These are phyloP conservation scores for Phytophthora litchii DNA, from an alignment of 352 stramenopile genomes.

Conservation along the genomic window DNA sequence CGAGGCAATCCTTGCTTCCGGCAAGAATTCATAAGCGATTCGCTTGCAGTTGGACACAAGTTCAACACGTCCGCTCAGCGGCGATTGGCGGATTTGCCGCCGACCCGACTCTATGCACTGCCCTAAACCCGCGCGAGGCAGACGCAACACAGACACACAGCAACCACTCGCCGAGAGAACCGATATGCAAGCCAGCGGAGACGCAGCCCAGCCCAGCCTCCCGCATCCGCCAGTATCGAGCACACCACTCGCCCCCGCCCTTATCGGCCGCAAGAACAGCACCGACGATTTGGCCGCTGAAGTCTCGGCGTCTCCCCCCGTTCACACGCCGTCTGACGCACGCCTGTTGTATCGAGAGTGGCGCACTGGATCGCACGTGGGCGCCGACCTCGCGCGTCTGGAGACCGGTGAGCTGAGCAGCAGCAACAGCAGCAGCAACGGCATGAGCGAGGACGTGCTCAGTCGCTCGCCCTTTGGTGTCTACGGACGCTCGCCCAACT, in stretches of 20 bases:
- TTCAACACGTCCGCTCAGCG: conserved; percentile 26
- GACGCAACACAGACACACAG: conserved; percentile 13
- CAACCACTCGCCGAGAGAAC: conserved; percentile 18
- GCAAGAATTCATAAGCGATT: too few species aligned
- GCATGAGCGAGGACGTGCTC: conserved; percentile 68
- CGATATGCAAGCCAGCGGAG: conserved; percentile 33
- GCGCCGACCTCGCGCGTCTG: conserved; percentile 38
- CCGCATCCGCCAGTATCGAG: conserved; percentile 17
- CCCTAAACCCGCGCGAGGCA: conserved; percentile 11
- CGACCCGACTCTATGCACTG: conserved; percentile 16
- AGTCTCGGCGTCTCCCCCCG: conserved; percentile 45
- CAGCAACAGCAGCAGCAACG: conserved; percentile 15
- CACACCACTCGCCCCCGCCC: conserved; percentile 5
- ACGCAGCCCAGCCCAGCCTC: conserved; percentile 12
- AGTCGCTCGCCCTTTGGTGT: conserved; percentile 72
- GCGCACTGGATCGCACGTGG: conserved; percentile 65
- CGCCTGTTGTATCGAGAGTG: conserved; percentile 82
- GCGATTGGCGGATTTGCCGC: conserved; percentile 4
- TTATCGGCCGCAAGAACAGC: conserved; percentile 57
- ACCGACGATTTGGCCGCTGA: conserved; percentile 69
- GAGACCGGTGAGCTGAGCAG: conserved; percentile 23
- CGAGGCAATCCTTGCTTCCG: too few species aligned
- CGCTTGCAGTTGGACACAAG: not conserved
- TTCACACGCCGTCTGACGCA: conserved; percentile 64
- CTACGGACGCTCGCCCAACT: conserved; percentile 51